Conservation (phyloP, 208 protist genomes). For the Trichomonas gallinae region DNA sequence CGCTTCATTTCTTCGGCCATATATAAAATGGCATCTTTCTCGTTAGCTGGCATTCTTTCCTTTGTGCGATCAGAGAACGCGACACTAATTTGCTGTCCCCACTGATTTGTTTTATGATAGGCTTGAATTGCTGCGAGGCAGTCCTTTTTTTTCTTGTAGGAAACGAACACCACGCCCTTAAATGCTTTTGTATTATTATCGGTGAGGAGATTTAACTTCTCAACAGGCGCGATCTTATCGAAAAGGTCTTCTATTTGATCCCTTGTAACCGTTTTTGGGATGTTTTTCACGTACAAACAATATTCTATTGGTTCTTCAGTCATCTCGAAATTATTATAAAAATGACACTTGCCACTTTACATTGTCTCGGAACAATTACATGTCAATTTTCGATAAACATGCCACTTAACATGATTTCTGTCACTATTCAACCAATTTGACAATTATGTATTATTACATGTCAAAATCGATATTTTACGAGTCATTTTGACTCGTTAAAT, state of each 20-base stretch:
- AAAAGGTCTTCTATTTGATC: background rate
- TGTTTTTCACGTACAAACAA: background rate
- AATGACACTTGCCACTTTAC: too few species aligned
- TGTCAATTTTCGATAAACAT: too few species aligned
- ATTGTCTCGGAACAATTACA: too few species aligned
- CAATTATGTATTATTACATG: too few species aligned
- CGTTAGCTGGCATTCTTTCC: background rate
- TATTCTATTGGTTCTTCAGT: background rate
- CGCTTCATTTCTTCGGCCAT: background rate
- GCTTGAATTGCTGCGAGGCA: background rate
- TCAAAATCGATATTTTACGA: too few species aligned
- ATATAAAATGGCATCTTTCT: background rate
- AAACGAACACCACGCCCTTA: background rate
- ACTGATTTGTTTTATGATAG: background rate
- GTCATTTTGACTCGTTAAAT: too few species aligned
- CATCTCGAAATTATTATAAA: too few species aligned
- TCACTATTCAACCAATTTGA: too few species aligned
- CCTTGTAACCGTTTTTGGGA: background rate
- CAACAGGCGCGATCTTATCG: background rate
- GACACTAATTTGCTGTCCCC: background rate
- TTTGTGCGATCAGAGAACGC: background rate
- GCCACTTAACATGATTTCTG: too few species aligned
- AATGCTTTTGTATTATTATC: background rate
- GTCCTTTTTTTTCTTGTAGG: background rate
- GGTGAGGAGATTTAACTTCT: background rate